Evolutionary conservation across 345 rosid species (phyloP), one percentile per base, ranked within the genome.

Genomic region (Toxicodendron radicans): DNA sequence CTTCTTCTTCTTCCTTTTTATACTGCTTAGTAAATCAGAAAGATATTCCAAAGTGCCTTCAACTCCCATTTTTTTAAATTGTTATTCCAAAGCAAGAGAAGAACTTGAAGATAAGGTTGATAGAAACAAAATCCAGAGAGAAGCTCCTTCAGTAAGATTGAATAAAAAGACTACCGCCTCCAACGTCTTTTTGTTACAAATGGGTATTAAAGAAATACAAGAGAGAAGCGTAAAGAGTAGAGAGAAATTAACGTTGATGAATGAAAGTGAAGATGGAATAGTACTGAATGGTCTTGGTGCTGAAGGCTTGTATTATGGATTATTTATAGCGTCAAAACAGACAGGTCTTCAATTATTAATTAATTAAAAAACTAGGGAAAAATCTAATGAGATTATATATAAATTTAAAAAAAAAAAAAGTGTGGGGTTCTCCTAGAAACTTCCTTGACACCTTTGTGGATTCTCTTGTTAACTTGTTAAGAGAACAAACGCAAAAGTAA

Each of bases 31-130:
- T 23, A 94, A 52, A 7, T 83, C 87, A 1, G 94, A 86, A 30
- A 94, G 59, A 83, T 89, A 94, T 9, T 90, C 91, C 68, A 91
- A 17, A 13, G 92, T 89, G n/a, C 95, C 97, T 66, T 79, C 82
- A 17, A 91, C 86, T 76, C 97, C 97, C 97, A 94, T 93, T 73
- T 82, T 69, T 46, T 54, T 4, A 2, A n/a, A n/a, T 21, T 2
- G 10, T 11, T 53, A 1, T 24, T 58, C 2, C 7, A 38, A 38
- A 2, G 30, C 66, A 24, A 14, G 8, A 62, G 6, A 35, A 62
- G 66, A 18, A 10, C 66, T 33, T 33, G 48, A 35, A 30, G 45
- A 60, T 6, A 60, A 57, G 33, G 16, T 57, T 21, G 33, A 58
- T 13, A 10, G 63, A 59, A 11, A 13, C 20, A 23, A 35, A 64